Conservation (phyloP, 176 grass and related monocot genomes). For the Stipa capillata region DNA sequence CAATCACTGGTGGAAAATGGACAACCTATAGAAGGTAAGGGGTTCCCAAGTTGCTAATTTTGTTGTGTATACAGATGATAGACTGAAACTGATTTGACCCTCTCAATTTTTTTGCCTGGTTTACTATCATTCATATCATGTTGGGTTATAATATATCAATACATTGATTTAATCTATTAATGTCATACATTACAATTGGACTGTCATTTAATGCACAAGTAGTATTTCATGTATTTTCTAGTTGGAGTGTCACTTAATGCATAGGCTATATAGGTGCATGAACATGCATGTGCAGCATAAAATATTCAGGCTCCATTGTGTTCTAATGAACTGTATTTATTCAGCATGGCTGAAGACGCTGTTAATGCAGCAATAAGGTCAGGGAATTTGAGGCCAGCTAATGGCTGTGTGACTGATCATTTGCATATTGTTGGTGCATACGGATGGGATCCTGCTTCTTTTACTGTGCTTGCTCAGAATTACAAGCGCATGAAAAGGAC, state of each 20-base stretch:
- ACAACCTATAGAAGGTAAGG: conserved; percentile 92
- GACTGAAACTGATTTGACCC: background rate
- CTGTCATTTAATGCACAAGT: background rate
- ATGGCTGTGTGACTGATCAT: conserved; percentile 79
- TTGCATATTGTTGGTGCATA: conserved; percentile 76
- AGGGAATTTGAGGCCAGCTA: conserved; percentile 68
- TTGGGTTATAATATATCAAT: too few relatives aligned
- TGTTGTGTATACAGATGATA: background rate
- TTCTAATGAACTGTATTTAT: conserved; percentile 18
- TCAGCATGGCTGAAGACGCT: conserved; percentile 97
- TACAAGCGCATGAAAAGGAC: conserved; percentile 84
- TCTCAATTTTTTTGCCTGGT: background rate
- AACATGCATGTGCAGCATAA: background rate
- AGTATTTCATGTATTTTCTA: background rate
- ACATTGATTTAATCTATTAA: background rate
- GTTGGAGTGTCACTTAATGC: background rate
- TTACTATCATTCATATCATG: background rate
- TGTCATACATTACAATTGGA: background rate
- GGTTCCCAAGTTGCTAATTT: background rate
- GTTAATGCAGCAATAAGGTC: conserved; percentile 74
- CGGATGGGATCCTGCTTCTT: conserved; percentile 81
- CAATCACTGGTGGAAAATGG: conserved; percentile 99
- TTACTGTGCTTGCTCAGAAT: conserved; percentile 76
- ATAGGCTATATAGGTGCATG: background rate
- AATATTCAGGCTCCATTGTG: background rate